A percentile compares a stretch with the other conserved stretches of the same genome.
These are phyloP conservation scores for Solanum paucissectum DNA, from an alignment of 257 asterid species.

Conservation along the genomic window DNA sequence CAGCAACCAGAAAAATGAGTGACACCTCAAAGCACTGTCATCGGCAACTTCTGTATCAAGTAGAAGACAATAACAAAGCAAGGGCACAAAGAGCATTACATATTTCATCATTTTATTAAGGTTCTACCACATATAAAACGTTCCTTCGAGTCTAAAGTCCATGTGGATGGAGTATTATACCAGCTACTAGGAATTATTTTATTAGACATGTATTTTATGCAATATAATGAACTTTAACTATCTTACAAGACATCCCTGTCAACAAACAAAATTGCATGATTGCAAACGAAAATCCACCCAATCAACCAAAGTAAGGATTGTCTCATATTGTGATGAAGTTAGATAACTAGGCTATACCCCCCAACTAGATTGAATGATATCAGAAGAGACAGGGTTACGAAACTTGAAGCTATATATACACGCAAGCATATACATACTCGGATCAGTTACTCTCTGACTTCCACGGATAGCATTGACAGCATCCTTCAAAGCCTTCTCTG, in stretches of 20 bases:
- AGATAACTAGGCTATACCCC: neutral
- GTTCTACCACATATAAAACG: neutral
- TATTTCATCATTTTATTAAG: neutral
- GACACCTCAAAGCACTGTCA: neutral
- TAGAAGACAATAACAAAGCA: neutral
- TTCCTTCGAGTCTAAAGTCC: neutral
- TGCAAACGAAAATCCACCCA: neutral
- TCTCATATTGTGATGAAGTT: neutral
- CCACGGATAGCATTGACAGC: conserved; percentile 88
- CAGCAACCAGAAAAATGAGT: neutral
- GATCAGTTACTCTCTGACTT: conserved; percentile 80
- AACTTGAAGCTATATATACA: neutral
- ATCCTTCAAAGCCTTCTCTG: conserved; percentile 64
- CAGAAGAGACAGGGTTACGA: neutral
- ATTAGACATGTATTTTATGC: neutral
- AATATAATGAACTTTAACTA: neutral
- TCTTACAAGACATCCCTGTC: neutral
- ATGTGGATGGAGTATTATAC: neutral
- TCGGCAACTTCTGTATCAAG: neutral
- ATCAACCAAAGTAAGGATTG: neutral
- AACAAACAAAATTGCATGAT: neutral
- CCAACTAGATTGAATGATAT: neutral
- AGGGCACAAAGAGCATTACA: neutral
- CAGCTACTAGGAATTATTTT: neutral
- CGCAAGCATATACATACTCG: conserved; percentile 34